Evolutionary conservation across 139 green algal genomes (phyloP).

Genomic region (Pleodorina starrii): DNA sequence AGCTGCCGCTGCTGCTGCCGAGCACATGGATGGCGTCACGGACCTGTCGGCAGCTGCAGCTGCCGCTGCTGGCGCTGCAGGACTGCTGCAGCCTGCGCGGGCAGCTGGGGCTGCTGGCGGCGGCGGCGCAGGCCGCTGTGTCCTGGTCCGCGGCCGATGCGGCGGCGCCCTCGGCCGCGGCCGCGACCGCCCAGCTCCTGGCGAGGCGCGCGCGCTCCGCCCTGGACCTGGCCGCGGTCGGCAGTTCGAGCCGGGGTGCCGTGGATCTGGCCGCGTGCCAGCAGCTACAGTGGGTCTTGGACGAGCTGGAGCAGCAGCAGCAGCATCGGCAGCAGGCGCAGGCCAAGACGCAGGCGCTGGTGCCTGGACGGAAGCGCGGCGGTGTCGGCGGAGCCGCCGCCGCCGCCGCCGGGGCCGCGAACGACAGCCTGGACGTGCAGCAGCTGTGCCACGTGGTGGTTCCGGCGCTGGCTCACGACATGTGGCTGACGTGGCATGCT

Average conservation of each 20-base stretch:
- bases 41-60: conserved; percentile 58
- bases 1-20: conserved; percentile 56
- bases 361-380: not conserved
- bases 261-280: conserved; percentile 64
- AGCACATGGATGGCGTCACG: conserved; percentile 55
- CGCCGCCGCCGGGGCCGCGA: conserved; percentile 5
- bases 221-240: not conserved
- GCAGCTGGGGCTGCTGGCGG: conserved; percentile 44
- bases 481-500: conserved; percentile 84
- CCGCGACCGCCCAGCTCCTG: not conserved
- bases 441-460: conserved; percentile 51
- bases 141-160: conserved; percentile 3
- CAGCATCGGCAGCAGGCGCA: not conserved
- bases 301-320: conserved; percentile 54
- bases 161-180: not conserved
- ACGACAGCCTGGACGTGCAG: not conserved
- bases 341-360: not conserved
- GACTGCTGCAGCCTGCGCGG: conserved; percentile 47
- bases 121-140: not conserved
- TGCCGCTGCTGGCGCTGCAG: conserved; percentile 60
- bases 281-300: conserved; percentile 86
- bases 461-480: conserved; percentile 76
- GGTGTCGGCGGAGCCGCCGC: no score
- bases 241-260: conserved; percentile 16
- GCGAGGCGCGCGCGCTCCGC: not conserved